Evolutionary conservation across 2,329 filamentous ascomycete genomes (phyloP).

Genomic region (Ploettnerulaceae sp.): DNA sequence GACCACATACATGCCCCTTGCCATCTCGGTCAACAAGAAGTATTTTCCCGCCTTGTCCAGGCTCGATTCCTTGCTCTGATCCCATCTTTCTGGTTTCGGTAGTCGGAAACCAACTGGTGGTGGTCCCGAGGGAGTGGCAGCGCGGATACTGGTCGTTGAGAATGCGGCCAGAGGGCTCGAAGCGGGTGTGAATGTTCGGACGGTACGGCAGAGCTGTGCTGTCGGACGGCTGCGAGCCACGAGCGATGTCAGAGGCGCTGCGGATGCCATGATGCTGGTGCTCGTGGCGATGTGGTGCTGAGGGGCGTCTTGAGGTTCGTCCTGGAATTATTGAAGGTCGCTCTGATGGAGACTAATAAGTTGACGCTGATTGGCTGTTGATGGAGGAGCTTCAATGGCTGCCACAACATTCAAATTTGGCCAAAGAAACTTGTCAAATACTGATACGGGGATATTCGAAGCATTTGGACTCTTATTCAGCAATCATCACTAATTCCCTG

Average conservation of each 20-base stretch:
- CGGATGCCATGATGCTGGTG: conserved; percentile 34
- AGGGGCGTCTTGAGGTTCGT: conserved; percentile 15
- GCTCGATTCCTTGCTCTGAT: conserved; percentile 70
- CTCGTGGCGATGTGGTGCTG: conserved; percentile 30
- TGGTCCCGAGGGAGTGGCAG: conserved; percentile 67
- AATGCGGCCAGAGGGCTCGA: conserved; percentile 25
- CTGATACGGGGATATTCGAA: neutral
- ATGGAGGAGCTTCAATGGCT: conserved; percentile 20
- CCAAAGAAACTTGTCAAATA: neutral
- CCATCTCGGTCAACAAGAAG: conserved; percentile 94
- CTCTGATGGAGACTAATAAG: conserved; percentile 8
- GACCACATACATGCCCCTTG: conserved; percentile 95
- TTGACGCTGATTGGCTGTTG: conserved; percentile 23
- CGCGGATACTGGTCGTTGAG: conserved; percentile 30
- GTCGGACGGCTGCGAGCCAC: conserved; percentile 33
- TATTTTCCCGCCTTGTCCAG: conserved; percentile 85
- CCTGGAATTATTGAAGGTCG: conserved; percentile 11
- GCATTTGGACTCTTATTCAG: no score
- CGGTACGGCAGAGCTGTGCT: conserved; percentile 25
- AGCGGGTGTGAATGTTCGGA: conserved; percentile 25
- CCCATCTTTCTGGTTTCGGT: conserved; percentile 69
- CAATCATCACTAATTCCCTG: no score
- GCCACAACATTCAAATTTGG: neutral
- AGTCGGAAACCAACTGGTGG: conserved; percentile 79
- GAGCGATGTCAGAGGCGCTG: conserved; percentile 35